A percentile compares a stretch with the other conserved stretches of the same genome.
Evolutionary conservation across 2,329 filamentous ascomycete species (phyloP).

Genomic region (Alternaria metachromatica): DNA sequence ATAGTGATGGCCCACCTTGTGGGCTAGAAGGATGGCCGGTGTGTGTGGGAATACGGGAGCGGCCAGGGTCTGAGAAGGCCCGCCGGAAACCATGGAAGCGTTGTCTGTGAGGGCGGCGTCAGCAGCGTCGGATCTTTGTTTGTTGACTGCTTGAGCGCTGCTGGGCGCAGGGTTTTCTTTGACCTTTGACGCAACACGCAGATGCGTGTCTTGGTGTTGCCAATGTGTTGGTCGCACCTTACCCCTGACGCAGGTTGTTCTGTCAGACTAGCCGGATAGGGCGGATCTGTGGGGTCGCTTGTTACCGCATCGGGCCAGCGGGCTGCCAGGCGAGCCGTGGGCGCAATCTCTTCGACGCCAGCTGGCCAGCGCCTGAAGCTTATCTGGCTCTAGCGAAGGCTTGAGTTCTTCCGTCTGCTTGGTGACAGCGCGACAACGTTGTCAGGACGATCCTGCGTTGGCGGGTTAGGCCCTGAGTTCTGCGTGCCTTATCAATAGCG

Average conservation of each 20-base stretch:
- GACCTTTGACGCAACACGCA: neutral
- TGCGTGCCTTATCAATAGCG: neutral
- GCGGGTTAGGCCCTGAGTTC: neutral
- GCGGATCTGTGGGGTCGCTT: constrained; percentile 8
- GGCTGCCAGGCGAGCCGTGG: neutral
- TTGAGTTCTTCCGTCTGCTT: constrained; percentile 11
- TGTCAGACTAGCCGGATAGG: constrained; percentile 20
- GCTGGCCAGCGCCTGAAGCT: constrained; percentile 20
- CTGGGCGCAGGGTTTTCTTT: neutral
- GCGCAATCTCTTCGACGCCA: constrained; percentile 19
- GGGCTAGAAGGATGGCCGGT: neutral
- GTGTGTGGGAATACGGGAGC: constrained; percentile 13
- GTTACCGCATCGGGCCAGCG: constrained; percentile 11
- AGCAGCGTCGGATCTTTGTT: neutral
- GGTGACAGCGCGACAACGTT: constrained; percentile 17
- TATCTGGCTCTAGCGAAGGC: constrained; percentile 26
- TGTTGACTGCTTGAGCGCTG: neutral
- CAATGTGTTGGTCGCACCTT: neutral
- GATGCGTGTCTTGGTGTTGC: neutral
- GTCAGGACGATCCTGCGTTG: neutral
- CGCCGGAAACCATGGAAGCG: neutral
- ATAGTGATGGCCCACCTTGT: neutral
- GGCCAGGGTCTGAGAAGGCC: constrained; percentile 3
- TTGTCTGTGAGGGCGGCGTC: neutral
- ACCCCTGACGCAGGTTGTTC: constrained; percentile 15